Evolutionary conservation across 2,329 filamentous ascomycete species (phyloP).

Genomic region (Pseudopithomyces chartarum): DNA sequence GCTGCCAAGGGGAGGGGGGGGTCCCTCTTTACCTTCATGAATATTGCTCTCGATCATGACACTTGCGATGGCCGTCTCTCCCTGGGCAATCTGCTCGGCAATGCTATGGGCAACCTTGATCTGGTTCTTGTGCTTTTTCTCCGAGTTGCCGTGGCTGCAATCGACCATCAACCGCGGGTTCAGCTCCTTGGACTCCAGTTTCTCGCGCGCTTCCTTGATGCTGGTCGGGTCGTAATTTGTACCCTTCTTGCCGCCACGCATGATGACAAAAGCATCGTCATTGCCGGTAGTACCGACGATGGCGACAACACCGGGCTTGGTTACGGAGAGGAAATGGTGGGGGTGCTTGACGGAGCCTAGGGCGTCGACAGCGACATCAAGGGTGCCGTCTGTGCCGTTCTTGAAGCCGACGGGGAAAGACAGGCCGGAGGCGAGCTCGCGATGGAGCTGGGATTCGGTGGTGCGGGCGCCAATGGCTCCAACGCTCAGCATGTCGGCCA

Average conservation of each 20-base stretch:
- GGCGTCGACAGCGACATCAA: slow-evolving; percentile 90
- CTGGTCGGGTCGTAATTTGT: slow-evolving; percentile 91
- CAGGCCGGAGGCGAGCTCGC: slow-evolving; percentile 89
- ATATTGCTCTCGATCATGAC: slow-evolving; percentile 99
- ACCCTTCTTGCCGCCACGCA: slow-evolving; percentile 88
- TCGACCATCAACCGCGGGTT: slow-evolving; percentile 90
- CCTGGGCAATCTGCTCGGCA: slow-evolving; percentile 81
- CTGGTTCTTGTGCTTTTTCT: slow-evolving; percentile 97
- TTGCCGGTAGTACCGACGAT: slow-evolving; percentile 95
- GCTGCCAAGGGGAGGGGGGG: neutral
- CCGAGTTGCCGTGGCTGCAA: slow-evolving; percentile 94
- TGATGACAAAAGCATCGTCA: slow-evolving; percentile 95
- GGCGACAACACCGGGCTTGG: slow-evolving; percentile 92
- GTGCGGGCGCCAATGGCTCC: slow-evolving; percentile 96
- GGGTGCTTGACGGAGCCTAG: slow-evolving; percentile 91
- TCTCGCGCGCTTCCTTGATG: slow-evolving; percentile 81
- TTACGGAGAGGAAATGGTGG: slow-evolving; percentile 96
- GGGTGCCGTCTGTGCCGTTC: slow-evolving; percentile 93
- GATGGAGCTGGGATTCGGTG: slow-evolving; percentile 93
- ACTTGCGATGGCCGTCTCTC: slow-evolving; percentile 88
- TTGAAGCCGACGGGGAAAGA: slow-evolving; percentile 99
- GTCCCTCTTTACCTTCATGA: slow-evolving; percentile 72
- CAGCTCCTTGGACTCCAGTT: slow-evolving; percentile 75
- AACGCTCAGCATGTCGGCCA: slow-evolving; percentile 88
- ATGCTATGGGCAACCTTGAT: slow-evolving; percentile 85